phyloP scores from a whole-genome alignment of 768 basidiomycete genomes.

The Suillus lakei region DNA sequence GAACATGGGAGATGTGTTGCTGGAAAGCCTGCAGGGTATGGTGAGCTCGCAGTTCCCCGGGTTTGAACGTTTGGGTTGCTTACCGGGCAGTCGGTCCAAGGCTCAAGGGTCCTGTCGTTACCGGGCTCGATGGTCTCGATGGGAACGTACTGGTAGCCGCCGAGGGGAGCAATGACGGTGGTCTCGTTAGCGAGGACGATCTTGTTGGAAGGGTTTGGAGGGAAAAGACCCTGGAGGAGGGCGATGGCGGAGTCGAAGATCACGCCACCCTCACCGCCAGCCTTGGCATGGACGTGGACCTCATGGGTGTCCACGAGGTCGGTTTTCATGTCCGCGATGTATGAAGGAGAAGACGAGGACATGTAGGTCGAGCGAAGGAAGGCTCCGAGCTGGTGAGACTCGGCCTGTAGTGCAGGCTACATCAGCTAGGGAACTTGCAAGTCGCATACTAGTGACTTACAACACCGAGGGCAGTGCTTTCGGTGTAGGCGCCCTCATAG shows the following conservation, averaged over 20 bases:
- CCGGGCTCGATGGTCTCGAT: constrained; percentile 85
- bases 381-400: constrained; percentile 69
- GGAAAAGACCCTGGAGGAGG: constrained; percentile 84
- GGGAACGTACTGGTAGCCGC: constrained; percentile 87
- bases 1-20: constrained; percentile 63
- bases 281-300: constrained; percentile 80
- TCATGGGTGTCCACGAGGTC: constrained; percentile 77
- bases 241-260: constrained; percentile 89
- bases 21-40: constrained; percentile 57
- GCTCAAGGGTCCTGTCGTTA: constrained; percentile 83
- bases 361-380: constrained; percentile 71
- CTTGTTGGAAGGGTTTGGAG: constrained; percentile 71
- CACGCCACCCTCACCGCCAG: constrained; percentile 80
- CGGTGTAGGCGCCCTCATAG: constrained; percentile 64
- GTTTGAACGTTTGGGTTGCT: constrained; percentile 22
- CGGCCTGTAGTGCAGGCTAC: constrained; percentile 45
- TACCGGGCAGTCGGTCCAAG: constrained; percentile 71
- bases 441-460: constrained; percentile 39
- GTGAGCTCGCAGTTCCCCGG: constrained; percentile 9
- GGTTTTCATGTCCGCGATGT: constrained; percentile 64
- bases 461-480: constrained; percentile 78
- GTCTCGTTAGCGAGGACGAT: constrained; percentile 81
- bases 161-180: constrained; percentile 70
- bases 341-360: constrained; percentile 63
- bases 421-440: constrained; percentile 3